phyloP scores from a whole-genome alignment of 371 early-diverging fungal genomes.

The Mortierella sp. region DNA sequence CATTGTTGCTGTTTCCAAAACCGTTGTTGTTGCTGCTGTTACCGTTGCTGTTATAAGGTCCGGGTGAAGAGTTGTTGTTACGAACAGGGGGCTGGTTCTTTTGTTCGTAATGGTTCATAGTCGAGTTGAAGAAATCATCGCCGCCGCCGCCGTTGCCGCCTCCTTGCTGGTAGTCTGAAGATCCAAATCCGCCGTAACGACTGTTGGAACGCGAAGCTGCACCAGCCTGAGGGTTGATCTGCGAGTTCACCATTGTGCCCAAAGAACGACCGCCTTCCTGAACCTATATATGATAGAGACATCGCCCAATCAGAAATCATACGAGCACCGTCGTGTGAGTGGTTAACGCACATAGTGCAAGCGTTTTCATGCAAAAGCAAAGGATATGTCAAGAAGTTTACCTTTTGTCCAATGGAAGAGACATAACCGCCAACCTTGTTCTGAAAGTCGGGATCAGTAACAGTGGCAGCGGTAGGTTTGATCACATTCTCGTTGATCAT shows the following conservation, averaged over 20 bases:
- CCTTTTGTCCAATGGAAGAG: constrained; percentile 76
- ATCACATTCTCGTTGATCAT: constrained; percentile 85
- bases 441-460: constrained; percentile 90
- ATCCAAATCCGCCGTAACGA: constrained; percentile 56
- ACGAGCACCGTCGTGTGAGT: not conserved
- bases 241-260: constrained; percentile 54
- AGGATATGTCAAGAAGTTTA: constrained; percentile 34
- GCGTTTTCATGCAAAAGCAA: not conserved
- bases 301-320: not conserved
- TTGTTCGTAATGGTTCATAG: constrained; percentile 58
- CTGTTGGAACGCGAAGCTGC: constrained; percentile 29
- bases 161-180: constrained; percentile 52
- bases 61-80: constrained; percentile 37
- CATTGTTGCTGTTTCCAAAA: constrained; percentile 8
- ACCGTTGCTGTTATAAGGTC: constrained; percentile 25
- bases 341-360: not conserved
- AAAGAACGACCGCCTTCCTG: constrained; percentile 52
- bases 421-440: constrained; percentile 80
- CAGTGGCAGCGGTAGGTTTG: constrained; percentile 86
- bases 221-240: constrained; percentile 39
- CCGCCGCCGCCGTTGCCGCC: constrained; percentile 29
- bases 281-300: constrained; percentile 28
- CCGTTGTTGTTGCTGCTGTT: constrained; percentile 3
- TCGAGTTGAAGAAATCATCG: constrained; percentile 56
- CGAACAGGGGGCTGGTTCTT: constrained; percentile 52